A percentile compares a stretch with the other conserved stretches of the same genome.
Evolutionary conservation across 768 basidiomycete species (phyloP).

Genomic region (Kwoniella newhampshirensis): DNA sequence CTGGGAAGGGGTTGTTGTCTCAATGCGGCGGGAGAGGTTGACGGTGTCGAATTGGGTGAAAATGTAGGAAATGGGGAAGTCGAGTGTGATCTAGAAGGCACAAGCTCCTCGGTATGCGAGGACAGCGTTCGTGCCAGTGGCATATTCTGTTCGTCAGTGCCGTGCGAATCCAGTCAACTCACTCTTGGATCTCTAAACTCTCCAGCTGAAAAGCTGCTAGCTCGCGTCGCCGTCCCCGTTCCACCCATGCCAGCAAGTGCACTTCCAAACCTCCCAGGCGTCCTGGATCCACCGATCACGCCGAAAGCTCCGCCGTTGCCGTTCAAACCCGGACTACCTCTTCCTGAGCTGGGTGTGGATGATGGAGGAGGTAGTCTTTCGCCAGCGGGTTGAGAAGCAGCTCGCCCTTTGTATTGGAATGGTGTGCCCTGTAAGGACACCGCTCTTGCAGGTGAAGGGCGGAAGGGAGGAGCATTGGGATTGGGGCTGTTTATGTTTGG

Average conservation of each 20-base stretch:
- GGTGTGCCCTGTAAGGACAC: conserved; percentile 25
- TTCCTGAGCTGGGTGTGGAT: conserved; percentile 26
- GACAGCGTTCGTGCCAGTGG: conserved; percentile 36
- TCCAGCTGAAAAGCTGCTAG: conserved; percentile 46
- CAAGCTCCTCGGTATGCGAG: conserved; percentile 36
- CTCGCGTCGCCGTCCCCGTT: conserved; percentile 41
- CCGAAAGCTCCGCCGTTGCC: conserved; percentile 31
- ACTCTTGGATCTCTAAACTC: conserved; percentile 40
- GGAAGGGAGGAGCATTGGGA: conserved; percentile 27
- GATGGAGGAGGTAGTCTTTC: conserved; percentile 31
- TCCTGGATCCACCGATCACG: conserved; percentile 45
- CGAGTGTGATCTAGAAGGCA: conserved; percentile 39
- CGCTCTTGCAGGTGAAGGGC: conserved; percentile 33
- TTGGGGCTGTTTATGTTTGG: conserved; percentile 19
- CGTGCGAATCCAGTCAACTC: conserved; percentile 13
- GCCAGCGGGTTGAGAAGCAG: conserved; percentile 45
- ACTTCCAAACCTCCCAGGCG: conserved; percentile 30
- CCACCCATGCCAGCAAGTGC: conserved; percentile 16
- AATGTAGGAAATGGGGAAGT: conserved; percentile 47
- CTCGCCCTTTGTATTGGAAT: conserved; percentile 32
- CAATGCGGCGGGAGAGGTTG: conserved; percentile 33
- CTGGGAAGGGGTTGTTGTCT: conserved; percentile 17
- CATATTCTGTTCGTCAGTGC: conserved; percentile 22
- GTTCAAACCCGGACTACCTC: conserved; percentile 30
- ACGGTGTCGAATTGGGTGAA: conserved; percentile 45